These are phyloP conservation scores for Phragmites australis DNA, from an alignment of 176 grass and related monocot genomes.

Conservation along the genomic window DNA sequence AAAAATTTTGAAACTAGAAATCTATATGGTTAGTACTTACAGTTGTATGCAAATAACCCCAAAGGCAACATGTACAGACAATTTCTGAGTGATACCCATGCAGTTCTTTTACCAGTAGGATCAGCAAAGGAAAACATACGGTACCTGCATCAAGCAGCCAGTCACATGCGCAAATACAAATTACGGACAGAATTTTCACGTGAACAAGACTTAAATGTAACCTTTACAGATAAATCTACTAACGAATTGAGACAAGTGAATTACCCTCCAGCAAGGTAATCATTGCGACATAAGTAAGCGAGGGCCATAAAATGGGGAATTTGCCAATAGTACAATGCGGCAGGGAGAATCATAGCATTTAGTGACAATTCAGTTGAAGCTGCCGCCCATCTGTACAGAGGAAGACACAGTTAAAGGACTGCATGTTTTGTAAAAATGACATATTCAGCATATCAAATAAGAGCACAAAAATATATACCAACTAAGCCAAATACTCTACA, in stretches of 20 bases:
- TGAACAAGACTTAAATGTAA: background rate
- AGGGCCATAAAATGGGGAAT: constrained; percentile 99
- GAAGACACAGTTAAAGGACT: constrained; percentile 9
- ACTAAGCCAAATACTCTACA: constrained; percentile 12
- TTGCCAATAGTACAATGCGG: constrained; percentile 92
- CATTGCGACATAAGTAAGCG: constrained; percentile 81
- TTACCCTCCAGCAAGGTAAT: constrained; percentile 97
- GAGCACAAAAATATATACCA: background rate
- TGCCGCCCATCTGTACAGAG: constrained; percentile 68
- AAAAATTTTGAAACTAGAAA: background rate
- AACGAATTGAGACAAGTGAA: constrained; percentile 12
- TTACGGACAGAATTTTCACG: constrained; percentile 9
- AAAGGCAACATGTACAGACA: constrained; percentile 91
- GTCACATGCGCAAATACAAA: constrained; percentile 7
- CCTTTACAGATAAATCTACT: constrained; percentile 5
- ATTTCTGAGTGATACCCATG: constrained; percentile 89
- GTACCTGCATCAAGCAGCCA: constrained; percentile 55
- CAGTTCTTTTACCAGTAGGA: constrained; percentile 83
- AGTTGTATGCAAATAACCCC: constrained; percentile 79
- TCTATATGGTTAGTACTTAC: constrained; percentile 54
- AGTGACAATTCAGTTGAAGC: constrained; percentile 77
- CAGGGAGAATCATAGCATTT: constrained; percentile 89
- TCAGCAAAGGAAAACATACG: constrained; percentile 78
- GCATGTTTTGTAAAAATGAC: background rate
- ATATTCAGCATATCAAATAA: constrained; percentile 11